A percentile compares a stretch with the other conserved stretches of the same genome.
Conservation (phyloP, 2,329 filamentous ascomycete genomes). For the Claviceps sp. region DNA sequence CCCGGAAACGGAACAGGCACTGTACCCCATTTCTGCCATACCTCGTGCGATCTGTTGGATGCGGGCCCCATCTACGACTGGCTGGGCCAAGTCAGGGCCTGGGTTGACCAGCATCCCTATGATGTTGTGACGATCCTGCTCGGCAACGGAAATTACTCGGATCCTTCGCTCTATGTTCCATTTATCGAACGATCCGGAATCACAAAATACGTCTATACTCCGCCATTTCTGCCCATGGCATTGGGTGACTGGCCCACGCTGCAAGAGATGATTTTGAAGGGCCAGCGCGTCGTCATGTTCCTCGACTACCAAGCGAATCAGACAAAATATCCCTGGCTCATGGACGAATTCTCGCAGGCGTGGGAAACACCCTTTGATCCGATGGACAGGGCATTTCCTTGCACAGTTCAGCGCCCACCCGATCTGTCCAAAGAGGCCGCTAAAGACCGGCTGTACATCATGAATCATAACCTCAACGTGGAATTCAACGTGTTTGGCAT, state of each 20-base stretch:
- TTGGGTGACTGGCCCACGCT: constrained; percentile 74
- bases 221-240: constrained; percentile 56
- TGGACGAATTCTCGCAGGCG: constrained; percentile 78
- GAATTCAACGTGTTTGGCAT: constrained; percentile 54
- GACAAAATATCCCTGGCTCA: constrained; percentile 62
- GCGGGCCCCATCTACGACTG: constrained; percentile 65
- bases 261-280: constrained; percentile 56
- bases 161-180: constrained; percentile 46
- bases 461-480: constrained; percentile 85
- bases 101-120: constrained; percentile 66
- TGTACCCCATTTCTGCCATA: constrained; percentile 66
- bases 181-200: constrained; percentile 63
- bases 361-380: constrained; percentile 88
- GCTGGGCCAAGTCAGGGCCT: constrained; percentile 53
- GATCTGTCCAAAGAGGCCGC: constrained; percentile 40
- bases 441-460: constrained; percentile 57
- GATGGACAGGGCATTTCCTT: constrained; percentile 52
- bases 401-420: constrained; percentile 64
- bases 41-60: constrained; percentile 68
- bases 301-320: constrained; percentile 80
- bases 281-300: constrained; percentile 64
- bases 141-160: constrained; percentile 67
- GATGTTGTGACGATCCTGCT: constrained; percentile 82
- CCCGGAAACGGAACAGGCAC: constrained; percentile 29
- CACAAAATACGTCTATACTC: constrained; percentile 57